phyloP scores from a whole-genome alignment of 2,329 filamentous ascomycete genomes.

The Pseudopyrenochaeta lycopersici region DNA sequence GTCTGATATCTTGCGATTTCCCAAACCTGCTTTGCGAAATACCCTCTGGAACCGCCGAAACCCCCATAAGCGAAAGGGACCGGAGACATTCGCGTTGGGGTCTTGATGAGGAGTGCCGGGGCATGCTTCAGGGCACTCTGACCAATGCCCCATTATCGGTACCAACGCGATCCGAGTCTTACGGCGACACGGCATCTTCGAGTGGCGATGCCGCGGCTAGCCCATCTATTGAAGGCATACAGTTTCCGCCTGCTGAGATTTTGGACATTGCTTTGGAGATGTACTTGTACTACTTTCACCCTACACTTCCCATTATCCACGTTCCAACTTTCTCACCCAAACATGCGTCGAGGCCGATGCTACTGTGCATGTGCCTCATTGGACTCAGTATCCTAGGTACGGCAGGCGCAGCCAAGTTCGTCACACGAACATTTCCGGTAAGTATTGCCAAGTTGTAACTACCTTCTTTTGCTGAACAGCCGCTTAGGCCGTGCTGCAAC shows the following conservation, averaged over 20 bases:
- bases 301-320: conserved; percentile 63
- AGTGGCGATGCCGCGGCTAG: conserved; percentile 40
- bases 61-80: conserved; percentile 38
- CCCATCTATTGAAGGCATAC: conserved; percentile 37
- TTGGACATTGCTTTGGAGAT: conserved; percentile 64
- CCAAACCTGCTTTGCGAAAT: conserved; percentile 48
- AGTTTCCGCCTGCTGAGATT: conserved; percentile 61
- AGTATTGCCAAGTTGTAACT: not conserved
- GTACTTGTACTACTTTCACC: conserved; percentile 64
- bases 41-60: conserved; percentile 29
- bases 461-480: not conserved
- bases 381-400: conserved; percentile 63
- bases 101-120: conserved; percentile 49
- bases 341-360: conserved; percentile 55
- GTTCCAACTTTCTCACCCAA: conserved; percentile 62
- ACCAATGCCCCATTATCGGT: conserved; percentile 34
- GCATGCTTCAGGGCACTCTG: conserved; percentile 48
- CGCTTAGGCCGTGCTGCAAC: conserved; percentile 46
- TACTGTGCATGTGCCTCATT: conserved; percentile 64
- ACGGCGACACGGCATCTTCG: conserved; percentile 42
- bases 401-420: conserved; percentile 61
- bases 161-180: conserved; percentile 33
- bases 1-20: conserved; percentile 37
- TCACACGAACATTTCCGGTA: conserved; percentile 57
- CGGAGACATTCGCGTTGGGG: conserved; percentile 48